Evolutionary conservation across 805 yeast genomes (phyloP).

Genomic region (Isabelozyma gotoi): DNA sequence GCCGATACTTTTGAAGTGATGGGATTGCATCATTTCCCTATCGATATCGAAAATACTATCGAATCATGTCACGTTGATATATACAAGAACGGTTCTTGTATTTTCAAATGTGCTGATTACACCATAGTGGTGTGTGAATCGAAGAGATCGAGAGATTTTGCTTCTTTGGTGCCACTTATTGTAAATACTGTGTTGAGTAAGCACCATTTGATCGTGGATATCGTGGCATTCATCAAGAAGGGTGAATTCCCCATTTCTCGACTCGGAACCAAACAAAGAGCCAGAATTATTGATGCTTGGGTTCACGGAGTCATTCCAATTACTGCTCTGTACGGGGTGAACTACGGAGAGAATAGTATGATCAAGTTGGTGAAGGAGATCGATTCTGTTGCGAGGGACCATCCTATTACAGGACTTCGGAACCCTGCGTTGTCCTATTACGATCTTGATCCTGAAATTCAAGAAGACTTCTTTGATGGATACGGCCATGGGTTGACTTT

Average conservation of each 20-base stretch:
- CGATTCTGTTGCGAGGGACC: constrained; percentile 40
- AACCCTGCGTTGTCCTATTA: constrained; percentile 45
- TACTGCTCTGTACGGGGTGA: constrained; percentile 46
- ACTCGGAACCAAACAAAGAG: constrained; percentile 75
- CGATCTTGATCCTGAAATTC: constrained; percentile 18
- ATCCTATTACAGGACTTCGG: constrained; percentile 38
- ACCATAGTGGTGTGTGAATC: constrained; percentile 74
- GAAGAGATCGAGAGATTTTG: constrained; percentile 47
- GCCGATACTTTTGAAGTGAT: constrained; percentile 85
- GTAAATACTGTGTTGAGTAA: constrained; percentile 75
- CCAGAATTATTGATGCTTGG: constrained; percentile 58
- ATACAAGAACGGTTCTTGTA: constrained; percentile 59
- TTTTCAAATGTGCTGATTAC: constrained; percentile 81
- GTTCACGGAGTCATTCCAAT: constrained; percentile 46
- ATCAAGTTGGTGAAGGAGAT: constrained; percentile 58
- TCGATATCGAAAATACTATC: constrained; percentile 65
- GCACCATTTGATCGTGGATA: constrained; percentile 80
- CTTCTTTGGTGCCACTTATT: constrained; percentile 80
- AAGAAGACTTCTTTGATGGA: constrained; percentile 31
- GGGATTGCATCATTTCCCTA: constrained; percentile 89
- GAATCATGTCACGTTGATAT: constrained; percentile 51
- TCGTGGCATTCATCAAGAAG: constrained; percentile 73
- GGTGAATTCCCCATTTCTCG: constrained; percentile 69
- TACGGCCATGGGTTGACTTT: constrained; percentile 29
- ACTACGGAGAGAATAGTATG: constrained; percentile 66